A percentile compares a stretch with the other conserved stretches of the same genome.
Conservation (phyloP, 2,329 filamentous ascomycete species). For the Leptodontidium sp. region DNA sequence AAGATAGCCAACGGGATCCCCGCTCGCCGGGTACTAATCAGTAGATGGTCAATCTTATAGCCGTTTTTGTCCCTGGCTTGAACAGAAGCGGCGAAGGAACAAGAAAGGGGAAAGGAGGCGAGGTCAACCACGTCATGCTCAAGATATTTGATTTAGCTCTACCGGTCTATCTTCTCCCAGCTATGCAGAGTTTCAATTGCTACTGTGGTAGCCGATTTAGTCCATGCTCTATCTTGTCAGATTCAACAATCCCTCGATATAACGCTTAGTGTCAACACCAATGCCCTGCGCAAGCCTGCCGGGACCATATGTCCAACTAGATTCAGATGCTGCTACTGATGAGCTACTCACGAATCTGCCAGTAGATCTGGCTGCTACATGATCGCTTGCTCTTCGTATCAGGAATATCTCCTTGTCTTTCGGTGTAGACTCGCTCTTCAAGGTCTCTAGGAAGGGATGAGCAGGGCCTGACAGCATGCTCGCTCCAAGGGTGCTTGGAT, state of each 20-base stretch:
- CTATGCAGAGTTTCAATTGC: background rate
- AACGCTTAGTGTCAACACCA: conserved; percentile 77
- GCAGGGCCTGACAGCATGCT: conserved; percentile 41
- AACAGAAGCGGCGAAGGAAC: too few relatives aligned
- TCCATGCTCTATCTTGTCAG: conserved; percentile 49
- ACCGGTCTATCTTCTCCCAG: background rate
- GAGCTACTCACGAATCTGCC: conserved; percentile 34
- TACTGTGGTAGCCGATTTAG: background rate
- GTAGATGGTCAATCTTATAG: background rate
- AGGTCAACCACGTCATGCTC: too few relatives aligned
- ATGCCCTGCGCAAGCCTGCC: conserved; percentile 74
- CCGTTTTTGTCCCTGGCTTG: too few relatives aligned
- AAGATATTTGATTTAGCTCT: background rate
- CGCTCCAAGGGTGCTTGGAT: conserved; percentile 29
- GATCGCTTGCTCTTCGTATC: conserved; percentile 66
- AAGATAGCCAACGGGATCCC: background rate
- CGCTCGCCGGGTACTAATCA: background rate
- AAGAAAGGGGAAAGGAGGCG: too few relatives aligned
- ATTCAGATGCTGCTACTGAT: conserved; percentile 47
- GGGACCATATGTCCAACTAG: conserved; percentile 62
- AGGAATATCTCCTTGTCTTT: conserved; percentile 67
- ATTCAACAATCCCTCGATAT: conserved; percentile 76
- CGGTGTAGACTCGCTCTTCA: conserved; percentile 12
- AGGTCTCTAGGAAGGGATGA: conserved; percentile 42
- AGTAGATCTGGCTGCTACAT: conserved; percentile 41